Evolutionary conservation across 441 rosid species (phyloP).

Genomic region (Syzygium syzygioides): DNA sequence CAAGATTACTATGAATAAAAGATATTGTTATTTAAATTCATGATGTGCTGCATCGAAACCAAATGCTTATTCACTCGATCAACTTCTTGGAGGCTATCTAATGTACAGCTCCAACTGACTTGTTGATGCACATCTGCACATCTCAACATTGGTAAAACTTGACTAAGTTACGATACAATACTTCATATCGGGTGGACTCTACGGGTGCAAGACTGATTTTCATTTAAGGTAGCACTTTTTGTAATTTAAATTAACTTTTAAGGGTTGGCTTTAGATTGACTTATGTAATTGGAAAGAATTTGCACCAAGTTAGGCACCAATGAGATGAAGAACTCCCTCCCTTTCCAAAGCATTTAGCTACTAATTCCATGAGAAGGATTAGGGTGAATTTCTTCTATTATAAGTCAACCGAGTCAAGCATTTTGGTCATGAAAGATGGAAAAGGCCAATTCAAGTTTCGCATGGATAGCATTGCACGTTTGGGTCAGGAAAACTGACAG

Average conservation of each 20-base stretch:
- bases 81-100: fast-evolving
- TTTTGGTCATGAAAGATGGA: background rate
- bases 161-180: fast-evolving
- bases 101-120: no score
- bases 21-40: no score
- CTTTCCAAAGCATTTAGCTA: background rate
- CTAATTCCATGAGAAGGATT: background rate
- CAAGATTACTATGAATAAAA: fast-evolving
- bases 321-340: background rate
- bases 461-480: background rate
- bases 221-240: background rate
- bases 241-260: background rate
- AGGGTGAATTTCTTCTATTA: background rate
- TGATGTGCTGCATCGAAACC: fast-evolving
- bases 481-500: background rate
- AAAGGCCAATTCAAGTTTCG: background rate
- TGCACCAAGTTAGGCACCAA: background rate
- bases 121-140: background rate
- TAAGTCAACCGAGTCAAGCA: background rate
- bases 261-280: background rate
- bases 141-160: background rate
- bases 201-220: no score
- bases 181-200: no score
- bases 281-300: background rate
- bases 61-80: background rate